Evolutionary conservation across 768 basidiomycete genomes (phyloP), one percentile per base, ranked within the genome.

Genomic region (Agaricus subrufescens): DNA sequence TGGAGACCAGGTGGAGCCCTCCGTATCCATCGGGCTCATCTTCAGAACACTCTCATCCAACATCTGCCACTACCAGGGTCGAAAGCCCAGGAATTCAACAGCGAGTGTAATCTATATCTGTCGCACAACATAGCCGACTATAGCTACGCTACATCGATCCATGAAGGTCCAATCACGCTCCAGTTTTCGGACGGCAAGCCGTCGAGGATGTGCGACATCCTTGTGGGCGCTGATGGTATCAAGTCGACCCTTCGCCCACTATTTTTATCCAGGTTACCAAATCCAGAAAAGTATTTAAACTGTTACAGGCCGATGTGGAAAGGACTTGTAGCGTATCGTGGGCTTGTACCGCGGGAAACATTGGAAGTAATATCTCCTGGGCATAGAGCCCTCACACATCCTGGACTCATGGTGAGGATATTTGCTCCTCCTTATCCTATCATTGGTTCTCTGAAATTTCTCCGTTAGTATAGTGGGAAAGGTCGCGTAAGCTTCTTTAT

Each of bases 41-140:
- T 86, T 58, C 83, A 85, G 49, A 62, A 66, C 27, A 74, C 75
- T 11, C 69, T 87, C 38, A 71, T 86, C 14, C 64, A 68, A 19
- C 67, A 72, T 54, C 68, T 85, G 27, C 69, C 76, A n/a, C 27
- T 34, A 0, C 62, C 42, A 3, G 49, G 12, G 42, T 54, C 53
- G 9, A 19, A 37, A 15, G 50, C 26, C 15, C 8, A 12, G 19
- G 39, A 25, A 5, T 27, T 27, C 43, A 53, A 46, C 14, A 45
- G 45, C 26, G 65, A 69, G 6, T 78, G 73, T 62, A 70, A 66
- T 30, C 70, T 73, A 5, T 69, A 76, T 57, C 75, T 73, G 26
- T 71, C 72, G 5, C 85, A 82, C 58, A 80, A 79, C 11, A 69
- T 86, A 3, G 65, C 70, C n/a, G 74, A 76, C 0, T 86, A 82